phyloP scores from a whole-genome alignment of 805 yeast species.

The Candida qinlingensis region DNA sequence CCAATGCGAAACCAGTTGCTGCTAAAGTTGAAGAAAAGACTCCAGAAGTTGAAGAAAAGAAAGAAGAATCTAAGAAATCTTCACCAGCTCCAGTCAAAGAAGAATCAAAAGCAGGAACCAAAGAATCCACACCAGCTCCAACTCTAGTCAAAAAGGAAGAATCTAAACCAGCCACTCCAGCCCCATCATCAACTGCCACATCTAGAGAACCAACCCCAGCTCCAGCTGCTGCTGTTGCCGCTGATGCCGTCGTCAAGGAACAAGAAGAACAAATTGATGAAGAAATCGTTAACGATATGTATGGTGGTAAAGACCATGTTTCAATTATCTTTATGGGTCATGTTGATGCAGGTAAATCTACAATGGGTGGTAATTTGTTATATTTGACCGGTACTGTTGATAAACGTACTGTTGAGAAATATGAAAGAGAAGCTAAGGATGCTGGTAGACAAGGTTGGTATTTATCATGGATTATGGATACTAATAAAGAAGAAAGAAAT shows the following conservation, averaged over 20 bases:
- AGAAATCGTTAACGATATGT: conserved; percentile 85
- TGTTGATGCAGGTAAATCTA: conserved; percentile 98
- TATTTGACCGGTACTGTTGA: conserved; percentile 95
- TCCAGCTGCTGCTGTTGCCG: conserved; percentile 20
- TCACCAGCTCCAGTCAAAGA: conserved; percentile 27
- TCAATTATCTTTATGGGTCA: conserved; percentile 99
- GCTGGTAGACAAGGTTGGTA: conserved; percentile 99
- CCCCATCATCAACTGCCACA: conserved; percentile 9
- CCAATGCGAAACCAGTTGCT: conserved; percentile 34
- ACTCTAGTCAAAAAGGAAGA: conserved; percentile 15
- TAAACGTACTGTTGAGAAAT: conserved; percentile 96
- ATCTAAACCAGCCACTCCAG: conserved; percentile 13
- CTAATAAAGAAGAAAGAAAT: conserved; percentile 96
- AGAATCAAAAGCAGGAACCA: conserved; percentile 22
- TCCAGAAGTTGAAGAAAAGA: conserved; percentile 22
- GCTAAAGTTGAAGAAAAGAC: conserved; percentile 20
- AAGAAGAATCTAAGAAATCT: conserved; percentile 22
- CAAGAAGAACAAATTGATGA: conserved; percentile 82
- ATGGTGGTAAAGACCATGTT: conserved; percentile 95
- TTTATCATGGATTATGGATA: conserved; percentile 98
- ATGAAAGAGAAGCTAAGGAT: conserved; percentile 97
- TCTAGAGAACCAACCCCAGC: conserved; percentile 17
- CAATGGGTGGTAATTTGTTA: conserved; percentile 97
- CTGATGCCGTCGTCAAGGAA: conserved; percentile 52
- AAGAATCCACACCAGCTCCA: conserved; percentile 12